A percentile compares a stretch with the other conserved stretches of the same genome.
phyloP scores from a whole-genome alignment of 1,284 basidiomycete genomes.

The Ustilago sp. region DNA sequence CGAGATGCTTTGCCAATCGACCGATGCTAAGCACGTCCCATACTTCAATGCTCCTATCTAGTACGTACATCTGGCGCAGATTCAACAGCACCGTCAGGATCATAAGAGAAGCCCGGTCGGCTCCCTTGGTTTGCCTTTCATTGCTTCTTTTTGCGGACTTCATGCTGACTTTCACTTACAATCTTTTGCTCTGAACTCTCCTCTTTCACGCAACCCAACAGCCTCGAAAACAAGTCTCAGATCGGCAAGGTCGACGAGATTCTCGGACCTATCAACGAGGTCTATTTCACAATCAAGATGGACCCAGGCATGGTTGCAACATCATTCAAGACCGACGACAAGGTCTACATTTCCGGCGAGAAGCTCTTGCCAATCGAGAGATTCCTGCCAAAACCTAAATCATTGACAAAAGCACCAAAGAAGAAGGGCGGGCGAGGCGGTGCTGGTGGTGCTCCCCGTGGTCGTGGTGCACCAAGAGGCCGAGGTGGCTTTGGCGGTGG shows the following conservation, averaged over 20 bases:
- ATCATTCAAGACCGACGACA: constrained; percentile 97
- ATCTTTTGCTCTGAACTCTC: background rate
- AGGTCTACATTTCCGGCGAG: constrained; percentile 95
- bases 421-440: constrained; percentile 55
- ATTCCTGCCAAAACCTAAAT: constrained; percentile 96
- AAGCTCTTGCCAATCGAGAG: constrained; percentile 95
- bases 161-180: background rate
- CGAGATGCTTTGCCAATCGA: constrained; percentile 94
- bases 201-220: constrained; percentile 3
- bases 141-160: background rate
- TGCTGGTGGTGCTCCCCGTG: constrained; percentile 39
- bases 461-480: constrained; percentile 65
- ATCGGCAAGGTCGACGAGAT: constrained; percentile 98
- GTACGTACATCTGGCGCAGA: constrained; percentile 42
- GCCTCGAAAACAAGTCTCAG: constrained; percentile 92
- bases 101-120: background rate
- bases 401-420: constrained; percentile 53
- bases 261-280: constrained; percentile 96
- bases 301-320: constrained; percentile 92
- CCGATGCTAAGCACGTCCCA: constrained; percentile 78
- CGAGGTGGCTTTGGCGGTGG: constrained; percentile 59
- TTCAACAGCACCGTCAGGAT: background rate
- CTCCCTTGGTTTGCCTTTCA: background rate
- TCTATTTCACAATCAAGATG: constrained; percentile 99
- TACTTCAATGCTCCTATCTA: constrained; percentile 99